Conservation (phyloP, 2,329 filamentous ascomycete genomes). For the Apiospora pterosperma region DNA sequence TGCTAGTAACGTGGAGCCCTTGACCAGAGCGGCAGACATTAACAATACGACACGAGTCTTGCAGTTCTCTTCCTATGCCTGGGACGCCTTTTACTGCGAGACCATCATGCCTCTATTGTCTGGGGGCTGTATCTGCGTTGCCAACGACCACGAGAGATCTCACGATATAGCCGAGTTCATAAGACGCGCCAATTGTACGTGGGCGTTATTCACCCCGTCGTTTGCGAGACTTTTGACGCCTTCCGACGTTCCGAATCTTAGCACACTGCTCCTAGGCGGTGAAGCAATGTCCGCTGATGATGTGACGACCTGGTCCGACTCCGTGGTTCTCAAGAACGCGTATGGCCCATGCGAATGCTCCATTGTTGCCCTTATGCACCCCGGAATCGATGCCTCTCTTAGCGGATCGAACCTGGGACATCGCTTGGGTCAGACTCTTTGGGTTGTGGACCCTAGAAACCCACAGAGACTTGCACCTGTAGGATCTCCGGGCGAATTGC, state of each 20-base stretch:
- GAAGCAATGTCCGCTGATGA: slow-evolving; percentile 5
- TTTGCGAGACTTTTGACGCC: background rate
- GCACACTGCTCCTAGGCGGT: background rate
- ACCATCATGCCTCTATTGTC: slow-evolving; percentile 2
- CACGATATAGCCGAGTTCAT: background rate
- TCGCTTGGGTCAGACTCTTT: slow-evolving; percentile 7
- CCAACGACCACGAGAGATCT: background rate
- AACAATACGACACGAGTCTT: slow-evolving; percentile 39
- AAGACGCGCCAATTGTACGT: background rate
- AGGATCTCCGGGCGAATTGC: slow-evolving; percentile 15
- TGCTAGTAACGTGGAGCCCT: slow-evolving; percentile 29
- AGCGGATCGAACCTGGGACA: slow-evolving; percentile 6
- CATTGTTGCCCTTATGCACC: background rate
- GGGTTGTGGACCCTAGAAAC: slow-evolving; percentile 13
- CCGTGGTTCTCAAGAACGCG: slow-evolving; percentile 5
- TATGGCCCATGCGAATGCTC: slow-evolving; percentile 9
- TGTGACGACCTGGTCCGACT: slow-evolving; percentile 5
- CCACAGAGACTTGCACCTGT: slow-evolving; percentile 13
- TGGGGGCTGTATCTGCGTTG: slow-evolving; percentile 9
- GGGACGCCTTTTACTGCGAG: slow-evolving; percentile 8
- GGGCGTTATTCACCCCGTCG: background rate
- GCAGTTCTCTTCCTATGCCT: slow-evolving; percentile 8
- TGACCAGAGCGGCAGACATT: slow-evolving; percentile 31
- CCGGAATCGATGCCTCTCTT: background rate
- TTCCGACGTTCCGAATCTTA: background rate